phyloP scores from a whole-genome alignment of 352 stramenopile species.

The Phytophthora multivora region DNA sequence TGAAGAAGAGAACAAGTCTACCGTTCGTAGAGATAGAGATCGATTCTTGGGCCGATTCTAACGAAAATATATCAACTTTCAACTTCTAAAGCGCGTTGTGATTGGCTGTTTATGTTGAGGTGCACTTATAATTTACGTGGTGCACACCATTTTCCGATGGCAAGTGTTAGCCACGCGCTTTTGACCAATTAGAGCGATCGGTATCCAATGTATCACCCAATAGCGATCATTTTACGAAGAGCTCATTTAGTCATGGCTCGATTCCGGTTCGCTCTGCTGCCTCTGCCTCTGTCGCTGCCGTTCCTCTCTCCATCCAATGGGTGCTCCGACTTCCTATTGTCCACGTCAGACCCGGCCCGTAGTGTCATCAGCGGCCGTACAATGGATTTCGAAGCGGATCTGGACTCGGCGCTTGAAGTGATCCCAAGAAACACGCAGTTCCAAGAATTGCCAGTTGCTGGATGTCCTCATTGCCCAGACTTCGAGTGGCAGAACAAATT shows the following conservation, averaged over 20 bases:
- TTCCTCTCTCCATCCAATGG: background rate
- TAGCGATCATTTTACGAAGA: no score
- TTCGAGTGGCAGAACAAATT: constrained; percentile 47
- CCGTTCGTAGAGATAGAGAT: no score
- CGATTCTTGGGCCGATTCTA: no score
- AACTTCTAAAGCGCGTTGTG: background rate
- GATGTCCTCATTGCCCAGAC: constrained; percentile 48
- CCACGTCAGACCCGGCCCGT: constrained; percentile 18
- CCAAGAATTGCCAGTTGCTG: constrained; percentile 44
- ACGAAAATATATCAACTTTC: no score
- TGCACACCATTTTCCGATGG: background rate
- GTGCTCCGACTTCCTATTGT: constrained; percentile 71
- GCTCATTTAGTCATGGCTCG: no score
- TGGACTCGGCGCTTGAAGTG: constrained; percentile 50
- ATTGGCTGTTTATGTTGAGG: constrained; percentile 1
- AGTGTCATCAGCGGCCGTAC: constrained; percentile 52
- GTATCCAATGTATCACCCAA: no score
- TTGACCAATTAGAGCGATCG: constrained; percentile 4
- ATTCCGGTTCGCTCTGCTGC: background rate
- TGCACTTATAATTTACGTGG: background rate
- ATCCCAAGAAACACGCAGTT: constrained; percentile 52
- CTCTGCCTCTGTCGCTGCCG: constrained; percentile 1
- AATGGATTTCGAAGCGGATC: constrained; percentile 65
- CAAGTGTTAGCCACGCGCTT: background rate
- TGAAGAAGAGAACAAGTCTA: no score